A percentile compares a stretch with the other conserved stretches of the same genome.
These are phyloP conservation scores for Aureobasidium sp. DNA, from an alignment of 2,329 filamentous ascomycete species.

Conservation along the genomic window DNA sequence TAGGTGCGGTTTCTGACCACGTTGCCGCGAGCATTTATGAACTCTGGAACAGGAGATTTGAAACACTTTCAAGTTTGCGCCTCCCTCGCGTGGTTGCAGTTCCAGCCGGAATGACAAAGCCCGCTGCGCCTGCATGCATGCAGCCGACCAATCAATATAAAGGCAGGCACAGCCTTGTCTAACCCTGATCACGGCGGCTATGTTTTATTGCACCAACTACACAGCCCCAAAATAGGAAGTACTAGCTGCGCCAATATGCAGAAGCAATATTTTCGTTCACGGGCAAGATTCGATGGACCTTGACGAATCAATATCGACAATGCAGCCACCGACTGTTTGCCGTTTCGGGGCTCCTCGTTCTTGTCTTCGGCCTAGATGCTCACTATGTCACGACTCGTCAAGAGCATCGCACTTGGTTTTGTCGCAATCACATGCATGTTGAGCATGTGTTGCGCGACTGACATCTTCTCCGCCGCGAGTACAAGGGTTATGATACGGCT, in stretches of 20 bases:
- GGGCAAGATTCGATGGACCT: background rate
- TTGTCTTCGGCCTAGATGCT: background rate
- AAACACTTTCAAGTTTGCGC: background rate
- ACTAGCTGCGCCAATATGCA: background rate
- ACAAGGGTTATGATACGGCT: too few relatives aligned
- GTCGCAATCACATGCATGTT: background rate
- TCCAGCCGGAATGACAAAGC: slow-evolving; percentile 4
- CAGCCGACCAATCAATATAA: background rate
- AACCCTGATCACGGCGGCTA: background rate
- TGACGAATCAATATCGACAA: background rate
- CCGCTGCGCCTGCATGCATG: background rate
- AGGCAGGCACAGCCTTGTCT: slow-evolving; percentile 1
- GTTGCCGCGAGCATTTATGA: background rate
- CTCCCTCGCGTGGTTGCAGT: background rate
- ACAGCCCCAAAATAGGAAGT: background rate
- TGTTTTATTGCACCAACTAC: background rate
- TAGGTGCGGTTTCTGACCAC: background rate
- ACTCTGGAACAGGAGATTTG: background rate
- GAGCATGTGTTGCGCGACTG: background rate
- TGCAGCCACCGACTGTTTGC: background rate
- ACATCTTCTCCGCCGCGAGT: too few relatives aligned
- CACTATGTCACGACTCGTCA: background rate
- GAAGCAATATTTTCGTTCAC: background rate
- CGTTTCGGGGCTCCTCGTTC: background rate
- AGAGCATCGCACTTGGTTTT: background rate